Percentiles rank a stretch among this genome's conserved stretches.
Conservation (phyloP, 768 basidiomycete genomes). For the Hypsizygus marmoreus region DNA sequence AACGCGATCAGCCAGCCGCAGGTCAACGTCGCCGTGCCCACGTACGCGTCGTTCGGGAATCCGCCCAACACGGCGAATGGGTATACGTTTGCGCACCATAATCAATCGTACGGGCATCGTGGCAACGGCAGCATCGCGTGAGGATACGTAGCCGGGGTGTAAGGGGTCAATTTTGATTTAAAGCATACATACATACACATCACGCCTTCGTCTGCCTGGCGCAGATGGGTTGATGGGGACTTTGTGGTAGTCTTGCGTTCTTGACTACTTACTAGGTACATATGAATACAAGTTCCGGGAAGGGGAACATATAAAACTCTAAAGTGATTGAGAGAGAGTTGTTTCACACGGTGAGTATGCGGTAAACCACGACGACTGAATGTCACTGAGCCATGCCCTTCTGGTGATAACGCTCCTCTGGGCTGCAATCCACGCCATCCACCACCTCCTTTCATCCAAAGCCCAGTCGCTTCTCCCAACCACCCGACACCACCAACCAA, state of each 20-base stretch:
- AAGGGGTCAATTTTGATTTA: conserved; percentile 8
- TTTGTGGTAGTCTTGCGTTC: conserved; percentile 20
- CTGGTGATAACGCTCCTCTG: conserved; percentile 26
- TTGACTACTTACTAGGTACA: conserved; percentile 14
- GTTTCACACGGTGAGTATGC: too few relatives aligned
- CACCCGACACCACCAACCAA: conserved; percentile 8
- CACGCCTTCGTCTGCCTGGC: conserved; percentile 20
- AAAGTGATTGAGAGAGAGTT: neutral
- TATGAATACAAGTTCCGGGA: conserved; percentile 12
- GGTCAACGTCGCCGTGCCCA: conserved; percentile 20
- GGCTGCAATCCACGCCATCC: conserved; percentile 24
- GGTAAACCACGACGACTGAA: conserved; percentile 16
- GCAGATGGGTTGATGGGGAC: conserved; percentile 13
- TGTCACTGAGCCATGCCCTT: conserved; percentile 23
- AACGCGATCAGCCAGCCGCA: conserved; percentile 21
- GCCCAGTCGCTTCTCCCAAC: conserved; percentile 12
- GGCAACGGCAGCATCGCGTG: conserved; percentile 20
- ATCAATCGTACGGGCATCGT: conserved; percentile 17
- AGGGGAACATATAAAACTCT: conserved; percentile 5
- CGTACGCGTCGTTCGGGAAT: conserved; percentile 16
- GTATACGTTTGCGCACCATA: conserved; percentile 17
- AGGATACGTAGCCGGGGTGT: neutral
- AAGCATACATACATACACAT: too few relatives aligned
- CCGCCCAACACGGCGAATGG: conserved; percentile 8
- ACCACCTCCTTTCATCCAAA: conserved; percentile 16